Base-by-base conservation (phyloP, 306 rosid genomes). In the Dicorynia guianensis region DNA sequence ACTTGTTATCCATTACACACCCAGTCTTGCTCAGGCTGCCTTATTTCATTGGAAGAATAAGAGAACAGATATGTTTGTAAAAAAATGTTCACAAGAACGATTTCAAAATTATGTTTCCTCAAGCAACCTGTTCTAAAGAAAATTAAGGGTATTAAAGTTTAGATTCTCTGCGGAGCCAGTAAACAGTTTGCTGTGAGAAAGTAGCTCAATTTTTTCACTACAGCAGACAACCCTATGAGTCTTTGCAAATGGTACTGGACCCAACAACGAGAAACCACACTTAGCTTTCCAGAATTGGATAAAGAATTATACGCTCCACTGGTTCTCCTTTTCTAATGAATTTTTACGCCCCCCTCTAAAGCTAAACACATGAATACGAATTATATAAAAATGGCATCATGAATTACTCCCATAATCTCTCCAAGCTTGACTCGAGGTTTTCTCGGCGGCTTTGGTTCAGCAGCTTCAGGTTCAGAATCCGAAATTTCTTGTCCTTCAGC, bases 381-480 rank as follows among this genome's bases (percentile, higher is more conserved):
- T 34, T 18, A 36, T 53, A 34, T 11, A 33, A 15, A 53, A 49
- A 8, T 25, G 38, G 47, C 15, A 63, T 18, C 30, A 44, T 4
- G 64, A 71, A 19, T 75, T 87, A 95, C 99, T 98, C 98, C 97
- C 97, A 95, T 92, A 18, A 95, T 65, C 53, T 95, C 98, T n/a
- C 99, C 98, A 11, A 95, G 99, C 83, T 90, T 95, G 49, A 89
- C 89, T 38, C 98, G 86, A 58, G 91, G 84, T 77, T 90, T 89
- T 75, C 91, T 82, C 4, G 84, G 86, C 6, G 81, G 85, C 76
- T 86, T 89, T 19, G 79, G 50, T 67, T 80, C 83, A 70, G 87
- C 88, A 8, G 76, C 35, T 72, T 60, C 63, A 38, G 48, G 18
- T 49, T 83, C 89, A 83, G 89, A 54, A 44, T 72, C 90, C 68